Conservation (phyloP, 2,329 filamentous ascomycete genomes). For the Neofusicoccum ribis region DNA sequence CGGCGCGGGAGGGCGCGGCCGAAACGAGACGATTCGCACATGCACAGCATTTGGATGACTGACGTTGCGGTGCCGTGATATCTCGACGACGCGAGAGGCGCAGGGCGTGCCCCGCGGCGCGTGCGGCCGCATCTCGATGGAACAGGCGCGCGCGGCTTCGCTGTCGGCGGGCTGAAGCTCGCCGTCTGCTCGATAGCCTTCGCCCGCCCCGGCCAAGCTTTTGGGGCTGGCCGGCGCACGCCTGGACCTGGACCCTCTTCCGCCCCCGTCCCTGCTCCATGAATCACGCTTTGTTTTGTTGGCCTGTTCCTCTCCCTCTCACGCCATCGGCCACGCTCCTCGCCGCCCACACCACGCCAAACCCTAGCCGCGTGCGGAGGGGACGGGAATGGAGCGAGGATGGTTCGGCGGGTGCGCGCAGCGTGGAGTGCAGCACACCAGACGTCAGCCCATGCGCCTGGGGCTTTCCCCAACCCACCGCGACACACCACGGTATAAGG, state of each 20-base stretch:
- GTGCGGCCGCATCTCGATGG: background rate
- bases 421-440: constrained; percentile 14
- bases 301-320: background rate
- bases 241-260: background rate
- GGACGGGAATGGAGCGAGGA: constrained; percentile 2
- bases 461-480: background rate
- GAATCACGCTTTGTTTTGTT: background rate
- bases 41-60: background rate
- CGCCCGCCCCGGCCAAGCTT: background rate
- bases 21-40: background rate
- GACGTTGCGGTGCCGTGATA: constrained; percentile 14
- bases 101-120: background rate
- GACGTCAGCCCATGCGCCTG: constrained; percentile 12
- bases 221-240: background rate
- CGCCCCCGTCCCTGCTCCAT: background rate
- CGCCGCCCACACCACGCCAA: background rate
- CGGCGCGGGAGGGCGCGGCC: background rate
- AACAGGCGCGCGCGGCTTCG: background rate
- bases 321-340: constrained; percentile 1
- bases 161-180: too few species aligned
- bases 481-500: background rate
- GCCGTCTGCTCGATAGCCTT: background rate
- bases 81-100: background rate
- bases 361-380: constrained; percentile 4
- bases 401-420: constrained; percentile 12